Base-by-base conservation (phyloP, 169 alveolate genomes). In the Cryptosporidium xiaoi region DNA sequence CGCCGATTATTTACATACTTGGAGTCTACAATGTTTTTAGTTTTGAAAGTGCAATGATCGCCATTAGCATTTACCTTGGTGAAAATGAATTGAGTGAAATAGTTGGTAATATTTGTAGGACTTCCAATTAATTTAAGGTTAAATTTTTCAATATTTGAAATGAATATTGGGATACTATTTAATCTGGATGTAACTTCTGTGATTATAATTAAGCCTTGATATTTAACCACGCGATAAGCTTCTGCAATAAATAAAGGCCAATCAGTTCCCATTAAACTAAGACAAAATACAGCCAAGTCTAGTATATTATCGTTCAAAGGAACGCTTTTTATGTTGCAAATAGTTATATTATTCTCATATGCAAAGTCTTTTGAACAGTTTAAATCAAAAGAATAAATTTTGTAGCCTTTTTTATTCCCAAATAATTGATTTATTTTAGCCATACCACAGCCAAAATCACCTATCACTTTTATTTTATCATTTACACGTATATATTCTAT, bases 261-360 rank as follows among this genome's bases (percentile, higher is more conserved):
- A 60, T 94, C 95, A 2, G 53, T 36, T 16, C 97, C 97, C 97
- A 94, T 94, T 64, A 94, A 66, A 82, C 96, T 92, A 53, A 94
- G 83, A 46, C 96, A 94, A 65, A 94, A 94, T 0, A 94, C 65
- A 24, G 93, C 94, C 13, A 92, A 71, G 64, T 94, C 95, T 16
- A 94, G 82, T 6, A 83, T 36, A 15, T 62, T 82, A 27, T 65
- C 65, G 0, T 60, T 66, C 64, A 94, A 34, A 8, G 97, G 96
- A 6, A 94, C 93, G 60, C 83, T 83, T 27, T 93, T 67, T 44
- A 94, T 92, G 69, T 94, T 91, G 85, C 96, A 94, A 33, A 94
- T 92, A 6, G 93, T 94, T 24, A 94, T 84, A 60, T 67, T 83
- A 20, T 84, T 71, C 65, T 85, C 89, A 29, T 82, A 89, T 4